These are phyloP conservation scores for Hordeum pubiflorum DNA, from an alignment of 202 grass and related monocot genomes.

Conservation along the genomic window DNA sequence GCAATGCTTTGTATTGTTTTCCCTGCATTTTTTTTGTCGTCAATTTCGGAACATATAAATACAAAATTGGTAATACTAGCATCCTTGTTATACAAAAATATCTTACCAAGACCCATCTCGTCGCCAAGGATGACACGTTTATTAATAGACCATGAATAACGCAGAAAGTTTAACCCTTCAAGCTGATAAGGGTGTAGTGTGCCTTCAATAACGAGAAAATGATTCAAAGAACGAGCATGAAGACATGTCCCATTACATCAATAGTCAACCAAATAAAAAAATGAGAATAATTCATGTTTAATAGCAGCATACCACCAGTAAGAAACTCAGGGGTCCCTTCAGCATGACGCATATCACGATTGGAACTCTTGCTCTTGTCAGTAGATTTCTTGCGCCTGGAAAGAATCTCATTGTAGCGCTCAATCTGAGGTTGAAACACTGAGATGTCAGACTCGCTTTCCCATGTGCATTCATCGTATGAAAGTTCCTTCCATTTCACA, in stretches of 20 bases:
- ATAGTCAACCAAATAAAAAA: slow-evolving; percentile 22
- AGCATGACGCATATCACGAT: slow-evolving; percentile 31
- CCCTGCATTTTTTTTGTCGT: slow-evolving; percentile 35
- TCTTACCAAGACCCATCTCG: slow-evolving; percentile 99
- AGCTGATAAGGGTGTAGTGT: slow-evolving; percentile 87
- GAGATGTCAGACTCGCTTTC: slow-evolving; percentile 77
- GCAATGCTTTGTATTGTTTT: slow-evolving; percentile 99
- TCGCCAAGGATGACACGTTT: slow-evolving; percentile 94
- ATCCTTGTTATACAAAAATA: slow-evolving; percentile 10
- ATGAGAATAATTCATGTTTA: slow-evolving; percentile 34
- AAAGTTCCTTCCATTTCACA: slow-evolving; percentile 98
- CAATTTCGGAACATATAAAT: slow-evolving; percentile 11
- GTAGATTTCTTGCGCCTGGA: slow-evolving; percentile 47
- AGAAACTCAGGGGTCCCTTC: slow-evolving; percentile 69
- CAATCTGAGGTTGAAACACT: slow-evolving; percentile 76
- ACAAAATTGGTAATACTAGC: slow-evolving; percentile 23
- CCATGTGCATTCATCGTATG: slow-evolving; percentile 98
- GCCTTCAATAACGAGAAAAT: slow-evolving; percentile 54
- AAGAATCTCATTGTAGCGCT: slow-evolving; percentile 64
- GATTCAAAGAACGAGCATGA: slow-evolving; percentile 14
- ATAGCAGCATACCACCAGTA: slow-evolving; percentile 51
- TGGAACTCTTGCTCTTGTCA: slow-evolving; percentile 45
- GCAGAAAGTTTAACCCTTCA: slow-evolving; percentile 92
- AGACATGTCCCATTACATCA: slow-evolving; percentile 3
- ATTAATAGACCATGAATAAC: slow-evolving; percentile 78